Evolutionary conservation across 2,329 filamentous ascomycete species (phyloP), one percentile per base, ranked within the genome.

Genomic region (Hypoxylon sp.): DNA sequence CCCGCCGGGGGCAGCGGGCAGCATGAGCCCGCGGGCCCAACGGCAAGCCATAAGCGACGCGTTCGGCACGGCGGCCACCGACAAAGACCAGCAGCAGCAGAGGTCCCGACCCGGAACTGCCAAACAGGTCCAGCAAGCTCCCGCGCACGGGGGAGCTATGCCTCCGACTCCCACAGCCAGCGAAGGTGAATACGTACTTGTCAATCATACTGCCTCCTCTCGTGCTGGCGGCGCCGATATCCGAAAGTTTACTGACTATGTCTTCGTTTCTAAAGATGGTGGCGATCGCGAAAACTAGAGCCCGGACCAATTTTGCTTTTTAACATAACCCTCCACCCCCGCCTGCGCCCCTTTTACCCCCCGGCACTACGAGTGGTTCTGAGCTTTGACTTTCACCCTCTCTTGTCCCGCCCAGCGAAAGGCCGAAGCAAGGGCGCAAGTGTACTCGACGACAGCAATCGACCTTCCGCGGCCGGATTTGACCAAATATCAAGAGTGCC

Each of bases 141-240:
- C 80, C 67, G 83, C 83, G 61, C 85, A 85, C 68, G 80, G 82
- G 66, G 86, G 85, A 65, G 84, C 84, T 71, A 85, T 88, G 82
- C 86, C 85, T 73, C 85, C 85, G 57, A 88, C 85, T 53, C 86
- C 86, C 51, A 84, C 84, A 71, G 84, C 83, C 77, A 87, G 85
- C 80, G 86, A 88, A 86, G 85, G 85, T 87, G 83, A 87, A 83
- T 84, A 83, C 77, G 77, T 79, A 72, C 75, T 79, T 72, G 76
- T 74, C 68, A 73, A 73, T 57, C 65, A 68, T 26, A 26, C 3
- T 70, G 73, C 65, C 65, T 69, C 71, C 67, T 69, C 65, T 67
- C 55, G 53, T 71, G 70, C 73, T 67, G 69, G 67, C 72, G 70
- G 70, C 68, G 67, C 74, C 72, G 74, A 76, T 70, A 76, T 73